These are phyloP conservation scores for Lactifluus hygrophoroides DNA, from an alignment of 768 basidiomycete species.

Conservation along the genomic window DNA sequence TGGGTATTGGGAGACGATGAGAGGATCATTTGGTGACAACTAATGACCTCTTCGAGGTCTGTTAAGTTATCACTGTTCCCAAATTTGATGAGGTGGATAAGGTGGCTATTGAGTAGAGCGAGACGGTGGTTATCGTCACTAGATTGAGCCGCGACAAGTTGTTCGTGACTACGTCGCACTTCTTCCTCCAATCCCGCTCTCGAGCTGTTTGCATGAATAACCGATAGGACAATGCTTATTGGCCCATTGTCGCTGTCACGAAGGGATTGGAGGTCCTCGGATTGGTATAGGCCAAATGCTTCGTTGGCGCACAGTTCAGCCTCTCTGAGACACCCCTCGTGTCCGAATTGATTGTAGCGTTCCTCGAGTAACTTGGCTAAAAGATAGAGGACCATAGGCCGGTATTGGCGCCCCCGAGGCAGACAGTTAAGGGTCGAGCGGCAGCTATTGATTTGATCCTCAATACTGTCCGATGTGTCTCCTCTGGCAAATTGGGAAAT, in stretches of 20 bases:
- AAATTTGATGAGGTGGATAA: background rate
- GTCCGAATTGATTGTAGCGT: background rate
- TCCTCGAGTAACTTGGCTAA: background rate
- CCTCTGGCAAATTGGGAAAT: background rate
- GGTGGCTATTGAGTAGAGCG: background rate
- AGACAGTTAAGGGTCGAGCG: background rate
- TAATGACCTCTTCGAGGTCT: background rate
- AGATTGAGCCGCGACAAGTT: background rate
- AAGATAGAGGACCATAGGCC: background rate
- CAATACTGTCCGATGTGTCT: background rate
- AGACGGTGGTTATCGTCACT: background rate
- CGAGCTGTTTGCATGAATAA: background rate
- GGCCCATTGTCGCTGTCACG: background rate
- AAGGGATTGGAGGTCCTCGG: background rate
- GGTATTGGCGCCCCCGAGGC: background rate
- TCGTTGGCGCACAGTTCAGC: background rate
- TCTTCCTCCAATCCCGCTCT: background rate
- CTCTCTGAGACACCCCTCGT: background rate
- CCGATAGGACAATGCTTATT: background rate
- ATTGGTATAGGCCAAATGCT: background rate
- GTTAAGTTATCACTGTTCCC: background rate
- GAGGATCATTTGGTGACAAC: background rate
- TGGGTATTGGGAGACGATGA: background rate
- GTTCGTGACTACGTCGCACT: background rate
- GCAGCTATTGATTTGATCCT: background rate